Base-by-base conservation (phyloP, 352 stramenopile genomes). In the Phytophthora constricta region DNA sequence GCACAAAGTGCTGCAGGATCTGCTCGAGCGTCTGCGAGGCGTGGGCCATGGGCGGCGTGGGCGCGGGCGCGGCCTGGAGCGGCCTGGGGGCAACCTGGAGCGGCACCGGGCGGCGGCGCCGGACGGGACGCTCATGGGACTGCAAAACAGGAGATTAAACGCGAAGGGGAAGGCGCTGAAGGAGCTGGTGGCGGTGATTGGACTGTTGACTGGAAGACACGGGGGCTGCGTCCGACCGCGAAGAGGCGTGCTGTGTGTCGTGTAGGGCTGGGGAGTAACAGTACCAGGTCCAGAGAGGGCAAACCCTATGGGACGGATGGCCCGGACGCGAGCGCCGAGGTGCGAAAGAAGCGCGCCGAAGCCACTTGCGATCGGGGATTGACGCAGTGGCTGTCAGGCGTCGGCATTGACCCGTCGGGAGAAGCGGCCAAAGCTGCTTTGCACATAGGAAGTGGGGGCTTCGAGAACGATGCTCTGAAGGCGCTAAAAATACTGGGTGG, bases 1-100 rank as follows among this genome's bases (percentile, higher is more conserved):
- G 70, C 62, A 78, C 65, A 58, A 76, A 70, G 42, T 70, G 39
- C 41, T 64, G 46, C 48, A 78, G 34, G 2, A 75, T 33, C 46
- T 69, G 55, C 50, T 75, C 70, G 16, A 78, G 70, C 20, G 70
- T 53, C 59, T 70, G 47, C 26, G 42, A 17, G 23, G 11, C 58
- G 60, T 4, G 48, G 22, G 17, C 11, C 4, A 42, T 10, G 17
- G 65, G 37, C 26, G 59, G 46, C 9, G 23, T 28, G 3, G 61
- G 41, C 10, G 22, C 16, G 3, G 48, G 25, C 7, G 60, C 19
- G 26, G 50, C 8, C 20, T 65, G 60, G 3, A 65, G 34, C 41
- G 42, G 48, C 60, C 69, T 34, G 20, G 53, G 65, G 13, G 56
- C 13, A 28, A 53, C 41, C 39, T 64, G 59, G 27, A 69, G 48